Base-by-base conservation (phyloP, 2,329 filamentous ascomycete genomes). In the Cercospora berteroae region DNA sequence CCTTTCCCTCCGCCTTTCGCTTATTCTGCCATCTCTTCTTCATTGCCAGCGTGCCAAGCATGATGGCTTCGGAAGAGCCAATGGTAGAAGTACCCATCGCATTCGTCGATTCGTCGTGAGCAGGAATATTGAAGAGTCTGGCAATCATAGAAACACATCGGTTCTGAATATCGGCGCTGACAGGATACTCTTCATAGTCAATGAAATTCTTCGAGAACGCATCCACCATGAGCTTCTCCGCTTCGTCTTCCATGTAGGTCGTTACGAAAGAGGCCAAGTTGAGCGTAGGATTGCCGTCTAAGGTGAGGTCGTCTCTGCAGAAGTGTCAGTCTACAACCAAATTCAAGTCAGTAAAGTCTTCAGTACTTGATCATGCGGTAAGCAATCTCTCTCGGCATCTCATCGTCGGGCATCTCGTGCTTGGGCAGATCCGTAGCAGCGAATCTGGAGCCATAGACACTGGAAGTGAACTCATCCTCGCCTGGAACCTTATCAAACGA, bases 181-280 rank as follows among this genome's bases (percentile, higher is more conserved):
- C 81, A 8, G 82, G 82, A 73, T 84, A 84, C 68, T 84, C 82
- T 71, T 84, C 81, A 71, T 83, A 83, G 69, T 79, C 80, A 73
- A 84, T 84, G 77, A 97, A 97, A 85, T 98, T 98, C 81, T 97
- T 97, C 79, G 91, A 88, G 79, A 97, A 93, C 63, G 91, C 88
- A 71, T 97, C 93, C 71, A 89, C 44, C 94, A 98, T 98, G 80
- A 97, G 91, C 81, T 96, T 93, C 82, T 97, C 94, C 20, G 90
- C 94, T 80, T 97, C 94, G 56, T 97, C 92, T 83, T 97, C 94
- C 93, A 97, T 97, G 83, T 96, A 97, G 0, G 94, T 97, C 1
- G 94, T 97, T 72, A 97, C 93, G 77, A 98, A 98, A 42, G 90
- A 94, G 31, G 94, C 94, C 74, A 98, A 81, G 80, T 92, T 95